Evolutionary conservation across 495 filamentous ascomycete species (phyloP), one percentile per base, ranked within the genome.

Genomic region (Hyaloscypha variabilis): DNA sequence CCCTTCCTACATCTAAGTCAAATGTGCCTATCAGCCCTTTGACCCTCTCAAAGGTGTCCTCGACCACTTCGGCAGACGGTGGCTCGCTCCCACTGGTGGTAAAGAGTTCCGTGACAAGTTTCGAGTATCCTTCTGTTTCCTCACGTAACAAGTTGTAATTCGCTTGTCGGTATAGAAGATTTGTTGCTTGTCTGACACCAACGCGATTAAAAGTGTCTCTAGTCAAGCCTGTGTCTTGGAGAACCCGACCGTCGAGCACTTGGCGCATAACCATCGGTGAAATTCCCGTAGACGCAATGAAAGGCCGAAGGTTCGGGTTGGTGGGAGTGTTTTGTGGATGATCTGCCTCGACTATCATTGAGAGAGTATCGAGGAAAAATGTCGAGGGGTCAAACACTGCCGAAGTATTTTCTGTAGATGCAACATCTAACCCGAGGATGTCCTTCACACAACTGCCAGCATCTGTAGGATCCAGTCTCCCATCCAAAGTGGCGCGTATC

Each of bases 131-230:
- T 76, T 99, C 96, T 0, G 92, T 91, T 76, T 99, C 96, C 80
- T 99, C 96, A 31, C 96, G 86, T 21, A 99, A 80, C 2, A 99
- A 80, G 71, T 99, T 99, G 79, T 97, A 97, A 73, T 96, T 97
- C 1, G 93, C 91, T 73, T 98, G 96, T 53, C 93, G 90, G 71
- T 99, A 99, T 2, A 98, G 85, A 21, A 94, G 77, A 70, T 95
- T 93, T 8, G 96, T 99, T 60, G 92, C 88, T 67, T 96, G 92
- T 59, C 94, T 88, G 66, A 96, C 91, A 3, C 88, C 90, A 71
- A 94, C 87, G 56, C 88, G 86, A n/a, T 83, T 79, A 72, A 97
- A 99, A 0, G 88, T 91, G 5, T 88, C 85, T n/a, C 92, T 88
- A 55, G 97, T 90, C 57, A 99, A 78, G 11, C 88, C 87, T 21